Base-by-base conservation (phyloP, 2,329 filamentous ascomycete genomes). In the Scedosporium dehoogii region DNA sequence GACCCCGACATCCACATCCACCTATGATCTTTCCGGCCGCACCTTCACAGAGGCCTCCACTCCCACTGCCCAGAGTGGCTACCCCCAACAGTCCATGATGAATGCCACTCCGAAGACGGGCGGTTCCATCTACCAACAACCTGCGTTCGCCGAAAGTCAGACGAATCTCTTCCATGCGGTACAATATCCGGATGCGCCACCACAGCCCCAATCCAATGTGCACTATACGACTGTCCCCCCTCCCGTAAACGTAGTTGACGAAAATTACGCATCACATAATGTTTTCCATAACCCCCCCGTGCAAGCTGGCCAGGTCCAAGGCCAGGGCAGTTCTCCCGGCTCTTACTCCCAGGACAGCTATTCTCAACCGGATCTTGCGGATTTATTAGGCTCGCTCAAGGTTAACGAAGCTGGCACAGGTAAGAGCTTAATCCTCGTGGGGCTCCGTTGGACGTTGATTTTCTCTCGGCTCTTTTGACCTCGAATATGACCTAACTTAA, bases 371-470 rank as follows among this genome's bases (percentile, higher is more conserved):
- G 87, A 90, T 69, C 80, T 96, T 2, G 85, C 87, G 12, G 90
- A 96, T 69, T 85, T 94, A 10, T 79, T 97, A 46, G 93, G 93
- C 6, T 89, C 91, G 51, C 79, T 97, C 14, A 92, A 90, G 70
- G 91, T 97, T 68, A 89, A 96, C 65, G 90, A 93, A 70, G 87
- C 85, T 48, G 93, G 92, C 65, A 89, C 92, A 72, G 92, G 90
- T 94, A 80, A 74, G 85, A 18, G 51, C 10, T 23, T 21, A 48
- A 14, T 12, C 33, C 3, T 38, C 33, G 12, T 2, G 33, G 33
- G 33, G 33, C 14, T 33, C 16, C 7, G 42, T 7, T 44, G 7
- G 18, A 44, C 27, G 10, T 18, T 44, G 29, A 29, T 27, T 23
- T 3, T n/a, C 9, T 2, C 55, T 10, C n/a, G n/a, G 51, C 29